Evolutionary conservation across 176 grass and related monocot genomes (phyloP).

Genomic region (Oryza glaberrima): DNA sequence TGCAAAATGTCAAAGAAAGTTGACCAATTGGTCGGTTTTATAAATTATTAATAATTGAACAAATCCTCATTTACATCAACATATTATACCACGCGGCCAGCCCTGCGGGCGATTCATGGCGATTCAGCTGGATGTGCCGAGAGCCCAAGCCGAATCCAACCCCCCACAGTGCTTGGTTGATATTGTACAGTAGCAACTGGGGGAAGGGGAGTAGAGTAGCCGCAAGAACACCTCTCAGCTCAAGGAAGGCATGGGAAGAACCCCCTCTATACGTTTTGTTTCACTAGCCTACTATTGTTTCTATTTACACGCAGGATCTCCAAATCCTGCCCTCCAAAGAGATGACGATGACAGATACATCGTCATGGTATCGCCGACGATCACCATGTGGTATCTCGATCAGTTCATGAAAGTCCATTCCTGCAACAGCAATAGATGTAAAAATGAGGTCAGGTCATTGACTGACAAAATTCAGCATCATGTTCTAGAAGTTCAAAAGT

Average conservation of each 20-base stretch:
- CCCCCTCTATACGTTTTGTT: slow-evolving; percentile 57
- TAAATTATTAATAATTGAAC: slow-evolving; percentile 55
- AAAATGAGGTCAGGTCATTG: slow-evolving; percentile 28
- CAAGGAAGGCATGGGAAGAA: slow-evolving; percentile 23
- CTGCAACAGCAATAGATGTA: slow-evolving; percentile 51
- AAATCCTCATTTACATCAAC: slow-evolving; percentile 49
- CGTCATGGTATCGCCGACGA: slow-evolving; percentile 85
- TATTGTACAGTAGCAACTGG: slow-evolving; percentile 53
- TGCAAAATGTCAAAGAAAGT: slow-evolving; percentile 46
- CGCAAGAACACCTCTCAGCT: slow-evolving; percentile 32
- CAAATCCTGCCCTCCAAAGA: slow-evolving; percentile 97
- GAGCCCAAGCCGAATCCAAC: slow-evolving; percentile 6
- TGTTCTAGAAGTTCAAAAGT: slow-evolving; percentile 40
- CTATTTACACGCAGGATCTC: slow-evolving; percentile 95
- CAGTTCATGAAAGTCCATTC: slow-evolving; percentile 94
- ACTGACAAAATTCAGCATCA: slow-evolving; percentile 16
- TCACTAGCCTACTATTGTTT: slow-evolving; percentile 47
- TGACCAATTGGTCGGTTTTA: slow-evolving; percentile 59
- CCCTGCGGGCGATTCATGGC: not conserved
- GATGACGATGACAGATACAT: slow-evolving; percentile 91
- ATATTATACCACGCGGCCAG: slow-evolving; percentile 14
- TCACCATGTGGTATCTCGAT: slow-evolving; percentile 92
- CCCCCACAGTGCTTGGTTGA: slow-evolving; percentile 32
- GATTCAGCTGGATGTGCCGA: slow-evolving; percentile 39
- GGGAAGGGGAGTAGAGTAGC: slow-evolving; percentile 36